These are phyloP conservation scores for Heterobasidion parviporum DNA, from an alignment of 1,284 basidiomycete genomes.

Conservation along the genomic window DNA sequence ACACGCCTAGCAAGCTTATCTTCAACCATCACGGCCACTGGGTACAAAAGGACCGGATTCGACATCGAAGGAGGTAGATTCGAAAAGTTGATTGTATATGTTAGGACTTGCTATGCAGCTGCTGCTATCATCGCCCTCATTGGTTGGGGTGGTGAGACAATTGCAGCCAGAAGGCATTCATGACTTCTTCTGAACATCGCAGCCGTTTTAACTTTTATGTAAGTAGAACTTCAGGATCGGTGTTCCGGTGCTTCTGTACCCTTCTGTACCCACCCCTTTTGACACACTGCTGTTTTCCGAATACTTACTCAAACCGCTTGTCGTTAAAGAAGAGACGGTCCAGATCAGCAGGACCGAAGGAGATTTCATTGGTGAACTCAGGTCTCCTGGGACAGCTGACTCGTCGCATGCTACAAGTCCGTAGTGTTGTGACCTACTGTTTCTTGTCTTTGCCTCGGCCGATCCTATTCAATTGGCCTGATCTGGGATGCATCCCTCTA, in stretches of 20 bases:
- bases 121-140: constrained; percentile 20
- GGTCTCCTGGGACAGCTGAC: background rate
- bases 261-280: too few species aligned
- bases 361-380: background rate
- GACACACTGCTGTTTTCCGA: background rate
- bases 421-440: background rate
- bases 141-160: constrained; percentile 13
- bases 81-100: constrained; percentile 26
- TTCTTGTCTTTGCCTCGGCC: background rate
- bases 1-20: constrained; percentile 17
- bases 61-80: constrained; percentile 24
- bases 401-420: too few species aligned
- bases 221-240: background rate
- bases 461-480: background rate
- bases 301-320: background rate
- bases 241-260: too few species aligned
- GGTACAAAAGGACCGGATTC: constrained; percentile 19
- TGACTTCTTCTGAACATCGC: background rate
- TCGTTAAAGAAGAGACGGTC: background rate
- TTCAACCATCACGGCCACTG: background rate
- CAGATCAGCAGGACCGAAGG: background rate
- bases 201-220: background rate
- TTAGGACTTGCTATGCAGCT: constrained; percentile 27
- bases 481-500: background rate
- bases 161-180: background rate